Evolutionary conservation across 352 stramenopile species (phyloP), one percentile per base, ranked within the genome.

Genomic region (Thalassiosira allenii): DNA sequence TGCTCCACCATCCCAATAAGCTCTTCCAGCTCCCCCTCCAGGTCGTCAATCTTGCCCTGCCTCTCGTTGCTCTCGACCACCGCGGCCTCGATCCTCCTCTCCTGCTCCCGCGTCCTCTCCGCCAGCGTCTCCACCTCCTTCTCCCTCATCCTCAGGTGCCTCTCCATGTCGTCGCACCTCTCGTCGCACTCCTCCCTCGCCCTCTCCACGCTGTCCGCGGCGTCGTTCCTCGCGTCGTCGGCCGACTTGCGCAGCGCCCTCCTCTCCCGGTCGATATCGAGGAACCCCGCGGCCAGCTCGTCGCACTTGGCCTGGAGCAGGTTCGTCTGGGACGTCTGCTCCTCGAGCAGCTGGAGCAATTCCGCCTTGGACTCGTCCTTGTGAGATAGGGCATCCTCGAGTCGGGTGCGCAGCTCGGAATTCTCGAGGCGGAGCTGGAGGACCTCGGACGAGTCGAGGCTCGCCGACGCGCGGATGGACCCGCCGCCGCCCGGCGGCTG

Each of bases 381-480:
- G 54, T 66, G 41, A 20, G 30, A 29, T 9, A 56, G 32, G 12
- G 54, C 37, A 23, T n/a, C n/a, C n/a, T 67, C 51, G 37, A 79
- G 71, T 22, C 53, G 53, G 6, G 34, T 49, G 14, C 61, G 59
- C 1, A 79, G 59, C 2, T 64, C 34, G 8, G 71, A 33, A 51
- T 79, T 79, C 49, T 79, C 71, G 22, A 79, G 59, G 43, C 57
- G 68, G 11, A 77, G 49, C 49, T 77, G 68, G 20, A 77, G 32
- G 23, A 77, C n/a, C n/a, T n/a, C n/a, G n/a, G n/a, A n/a, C n/a
- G n/a, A n/a, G n/a, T n/a, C n/a, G 29, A 2, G n/a, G 25, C 23
- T 59, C 51, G 51, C 37, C 37, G 3, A 59, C 37, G n/a, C n/a
- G n/a, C n/a, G n/a, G 0, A 59, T 59, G 22, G 51, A 30, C 3